Conservation (phyloP, 1,139 yeast genomes). For the Taphrina communis region DNA sequence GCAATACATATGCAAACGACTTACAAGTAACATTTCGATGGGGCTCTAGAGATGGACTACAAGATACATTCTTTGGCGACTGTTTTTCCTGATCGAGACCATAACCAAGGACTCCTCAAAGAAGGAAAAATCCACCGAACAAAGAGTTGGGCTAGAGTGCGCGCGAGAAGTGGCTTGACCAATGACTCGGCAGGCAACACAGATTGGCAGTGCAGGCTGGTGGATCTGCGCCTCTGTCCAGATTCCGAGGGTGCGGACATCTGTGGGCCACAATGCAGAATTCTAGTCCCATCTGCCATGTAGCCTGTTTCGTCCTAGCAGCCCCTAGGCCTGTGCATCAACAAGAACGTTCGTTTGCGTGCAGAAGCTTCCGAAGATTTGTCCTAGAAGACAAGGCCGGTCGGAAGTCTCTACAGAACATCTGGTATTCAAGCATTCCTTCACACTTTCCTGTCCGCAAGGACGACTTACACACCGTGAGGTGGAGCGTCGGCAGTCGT, state of each 20-base stretch:
- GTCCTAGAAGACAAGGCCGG: background rate
- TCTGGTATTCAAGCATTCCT: background rate
- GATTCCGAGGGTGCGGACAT: conserved; percentile 6
- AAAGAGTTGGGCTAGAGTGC: background rate
- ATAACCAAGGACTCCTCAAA: background rate
- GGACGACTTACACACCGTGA: background rate
- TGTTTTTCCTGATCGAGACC: background rate
- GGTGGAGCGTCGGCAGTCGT: too few relatives aligned
- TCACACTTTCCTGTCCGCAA: background rate
- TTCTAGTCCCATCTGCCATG: conserved; percentile 9
- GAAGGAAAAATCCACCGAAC: background rate
- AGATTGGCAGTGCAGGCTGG: background rate
- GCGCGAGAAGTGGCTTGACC: conserved; percentile 1
- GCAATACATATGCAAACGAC: background rate
- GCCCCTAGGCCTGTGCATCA: background rate
- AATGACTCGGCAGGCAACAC: background rate
- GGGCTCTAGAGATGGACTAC: too few relatives aligned
- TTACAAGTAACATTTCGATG: background rate
- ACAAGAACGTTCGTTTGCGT: too few relatives aligned
- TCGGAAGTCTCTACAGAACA: background rate
- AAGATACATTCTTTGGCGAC: background rate
- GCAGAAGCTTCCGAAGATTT: too few relatives aligned
- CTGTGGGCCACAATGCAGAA: conserved; percentile 12
- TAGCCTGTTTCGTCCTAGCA: background rate
- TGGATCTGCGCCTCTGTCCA: conserved; percentile 11